Percentiles rank a stretch among this genome's conserved stretches.
Evolutionary conservation across 106 monocot species (phyloP).

Genomic region (Platanthera zijinensis): DNA sequence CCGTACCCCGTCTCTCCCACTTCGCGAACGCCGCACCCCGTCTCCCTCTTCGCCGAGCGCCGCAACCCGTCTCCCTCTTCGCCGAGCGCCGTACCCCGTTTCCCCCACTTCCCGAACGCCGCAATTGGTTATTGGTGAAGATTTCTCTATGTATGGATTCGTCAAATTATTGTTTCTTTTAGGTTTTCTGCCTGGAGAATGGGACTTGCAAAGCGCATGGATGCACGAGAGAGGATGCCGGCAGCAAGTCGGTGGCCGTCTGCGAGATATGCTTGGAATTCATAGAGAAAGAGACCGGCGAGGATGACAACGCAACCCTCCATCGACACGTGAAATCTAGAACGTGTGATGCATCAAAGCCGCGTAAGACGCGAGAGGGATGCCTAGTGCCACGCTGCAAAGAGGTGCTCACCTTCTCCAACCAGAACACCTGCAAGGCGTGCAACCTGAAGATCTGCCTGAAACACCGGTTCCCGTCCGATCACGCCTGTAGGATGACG

Average conservation of each 20-base stretch:
- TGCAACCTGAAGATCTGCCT: constrained; percentile 60
- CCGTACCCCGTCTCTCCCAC: no score
- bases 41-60: no score
- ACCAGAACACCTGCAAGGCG: constrained; percentile 56
- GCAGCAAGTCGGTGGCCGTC: constrained; percentile 57
- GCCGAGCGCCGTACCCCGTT: no score
- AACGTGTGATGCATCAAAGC: constrained; percentile 54
- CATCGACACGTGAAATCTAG: constrained; percentile 40
- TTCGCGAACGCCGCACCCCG: no score
- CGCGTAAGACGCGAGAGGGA: constrained; percentile 29
- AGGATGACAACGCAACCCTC: constrained; percentile 25
- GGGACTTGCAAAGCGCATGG: constrained; percentile 49
- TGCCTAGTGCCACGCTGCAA: constrained; percentile 77
- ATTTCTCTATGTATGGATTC: neutral
- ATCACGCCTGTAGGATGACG: constrained; percentile 40
- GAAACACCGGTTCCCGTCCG: constrained; percentile 69
- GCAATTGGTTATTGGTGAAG: no score
- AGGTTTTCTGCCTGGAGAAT: constrained; percentile 84
- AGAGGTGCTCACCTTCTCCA: constrained; percentile 77
- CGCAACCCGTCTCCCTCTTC: no score
- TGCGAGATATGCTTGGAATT: constrained; percentile 55
- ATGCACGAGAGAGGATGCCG: constrained; percentile 58
- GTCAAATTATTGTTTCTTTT: neutral
- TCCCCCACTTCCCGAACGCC: no score
- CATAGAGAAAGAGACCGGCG: constrained; percentile 46